These are phyloP conservation scores for Myrmaecium sp. DNA, from an alignment of 2,329 filamentous ascomycete species.

Conservation along the genomic window DNA sequence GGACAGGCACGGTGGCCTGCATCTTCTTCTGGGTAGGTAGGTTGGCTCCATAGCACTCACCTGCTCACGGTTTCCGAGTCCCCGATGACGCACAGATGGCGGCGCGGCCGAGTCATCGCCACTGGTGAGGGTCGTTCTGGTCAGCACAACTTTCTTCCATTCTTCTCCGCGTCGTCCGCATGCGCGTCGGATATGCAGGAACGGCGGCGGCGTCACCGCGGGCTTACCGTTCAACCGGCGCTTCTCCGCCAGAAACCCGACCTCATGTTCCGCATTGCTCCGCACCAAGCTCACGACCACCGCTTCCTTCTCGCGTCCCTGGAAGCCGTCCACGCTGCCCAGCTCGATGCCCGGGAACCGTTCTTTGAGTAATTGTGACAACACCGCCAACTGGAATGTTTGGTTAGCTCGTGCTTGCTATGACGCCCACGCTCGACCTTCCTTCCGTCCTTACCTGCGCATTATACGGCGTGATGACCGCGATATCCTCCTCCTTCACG, in stretches of 20 bases:
- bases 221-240: slow-evolving; percentile 72
- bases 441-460: slow-evolving; percentile 46
- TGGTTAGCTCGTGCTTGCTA: slow-evolving; percentile 7
- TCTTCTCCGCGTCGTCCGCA: too few relatives aligned
- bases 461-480: slow-evolving; percentile 91
- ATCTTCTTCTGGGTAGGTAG: not conserved
- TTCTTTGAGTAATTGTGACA: slow-evolving; percentile 63
- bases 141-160: slow-evolving; percentile 1
- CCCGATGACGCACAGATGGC: slow-evolving; percentile 78
- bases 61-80: slow-evolving; percentile 84
- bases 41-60: slow-evolving; percentile 50
- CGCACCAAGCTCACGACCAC: slow-evolving; percentile 87
- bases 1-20: not conserved
- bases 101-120: slow-evolving; percentile 87
- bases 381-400: slow-evolving; percentile 46
- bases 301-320: slow-evolving; percentile 92
- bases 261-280: slow-evolving; percentile 72
- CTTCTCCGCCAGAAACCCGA: slow-evolving; percentile 87
- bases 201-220: not conserved
- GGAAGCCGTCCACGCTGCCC: slow-evolving; percentile 94
- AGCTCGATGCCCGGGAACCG: slow-evolving; percentile 72
- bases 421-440: slow-evolving; percentile 1
- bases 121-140: slow-evolving; percentile 34
- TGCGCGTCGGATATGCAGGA: too few relatives aligned
- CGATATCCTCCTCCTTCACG: slow-evolving; percentile 68